Conservation (phyloP, 805 yeast genomes). For the Ogataea salicorniae region DNA sequence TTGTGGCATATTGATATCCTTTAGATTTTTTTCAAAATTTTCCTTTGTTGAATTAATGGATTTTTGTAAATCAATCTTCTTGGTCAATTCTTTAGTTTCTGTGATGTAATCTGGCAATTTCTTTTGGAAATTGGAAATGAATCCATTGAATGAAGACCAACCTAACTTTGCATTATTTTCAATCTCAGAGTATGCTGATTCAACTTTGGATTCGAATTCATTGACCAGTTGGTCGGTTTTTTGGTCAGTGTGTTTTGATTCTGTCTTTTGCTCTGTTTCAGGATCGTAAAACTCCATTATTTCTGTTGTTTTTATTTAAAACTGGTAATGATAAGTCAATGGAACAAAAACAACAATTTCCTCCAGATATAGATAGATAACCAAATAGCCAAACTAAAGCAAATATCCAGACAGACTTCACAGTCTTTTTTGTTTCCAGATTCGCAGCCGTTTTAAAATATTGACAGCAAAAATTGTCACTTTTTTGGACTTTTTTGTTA, state of each 20-base stretch:
- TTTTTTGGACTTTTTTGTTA: too few relatives aligned
- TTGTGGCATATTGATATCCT: conserved; percentile 1
- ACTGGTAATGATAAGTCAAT: neutral
- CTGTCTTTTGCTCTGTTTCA: conserved; percentile 20
- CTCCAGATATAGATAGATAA: too few relatives aligned
- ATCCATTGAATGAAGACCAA: conserved; percentile 32
- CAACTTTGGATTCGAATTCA: conserved; percentile 42
- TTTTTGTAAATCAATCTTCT: conserved; percentile 16
- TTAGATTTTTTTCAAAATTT: conserved; percentile 13
- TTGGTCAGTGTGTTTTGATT: conserved; percentile 28
- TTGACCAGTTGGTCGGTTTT: conserved; percentile 54
- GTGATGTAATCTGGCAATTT: conserved; percentile 29
- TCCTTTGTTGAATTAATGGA: conserved; percentile 14
- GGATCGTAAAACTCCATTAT: conserved; percentile 30
- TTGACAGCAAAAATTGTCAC: too few relatives aligned
- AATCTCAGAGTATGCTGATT: conserved; percentile 36
- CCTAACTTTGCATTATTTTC: conserved; percentile 37
- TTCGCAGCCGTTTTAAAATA: too few relatives aligned
- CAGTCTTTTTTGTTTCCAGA: neutral
- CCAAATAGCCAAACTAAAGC: neutral
- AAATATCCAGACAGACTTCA: neutral
- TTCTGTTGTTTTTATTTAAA: neutral
- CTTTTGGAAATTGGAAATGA: conserved; percentile 30
- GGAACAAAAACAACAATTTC: neutral
- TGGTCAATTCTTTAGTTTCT: conserved; percentile 22